Percentiles rank a stretch among this genome's conserved stretches.
phyloP scores from a whole-genome alignment of 2,329 filamentous ascomycete species.

The Fusarium domesticum region DNA sequence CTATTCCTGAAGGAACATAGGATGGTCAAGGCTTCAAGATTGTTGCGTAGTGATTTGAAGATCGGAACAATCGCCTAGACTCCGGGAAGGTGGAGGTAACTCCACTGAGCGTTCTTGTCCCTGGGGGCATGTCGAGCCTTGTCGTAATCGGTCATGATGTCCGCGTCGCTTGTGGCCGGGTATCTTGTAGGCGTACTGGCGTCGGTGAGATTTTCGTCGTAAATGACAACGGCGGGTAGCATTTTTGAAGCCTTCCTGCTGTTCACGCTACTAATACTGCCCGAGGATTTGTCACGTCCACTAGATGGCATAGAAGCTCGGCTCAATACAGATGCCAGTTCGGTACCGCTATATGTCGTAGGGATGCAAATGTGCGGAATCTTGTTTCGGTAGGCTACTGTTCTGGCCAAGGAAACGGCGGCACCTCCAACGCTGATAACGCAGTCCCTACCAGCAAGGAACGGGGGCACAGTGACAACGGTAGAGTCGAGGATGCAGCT shows the following conservation, averaged over 20 bases:
- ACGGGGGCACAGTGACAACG: conserved; percentile 18
- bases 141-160: conserved; percentile 17
- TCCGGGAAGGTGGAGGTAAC: conserved; percentile 37
- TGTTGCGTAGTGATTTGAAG: not conserved
- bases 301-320: not conserved
- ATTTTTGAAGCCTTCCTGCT: conserved; percentile 2
- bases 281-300: not conserved
- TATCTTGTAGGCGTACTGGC: conserved; percentile 27
- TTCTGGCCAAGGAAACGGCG: conserved; percentile 58
- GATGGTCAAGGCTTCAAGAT: not conserved
- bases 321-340: conserved; percentile 46
- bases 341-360: conserved; percentile 58
- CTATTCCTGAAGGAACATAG: conserved; percentile 11
- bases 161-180: conserved; percentile 27
- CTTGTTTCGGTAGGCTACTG: conserved; percentile 50
- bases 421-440: conserved; percentile 61
- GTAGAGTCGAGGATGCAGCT: conserved; percentile 35
- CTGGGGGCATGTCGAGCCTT: conserved; percentile 11
- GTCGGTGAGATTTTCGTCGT: conserved; percentile 37
- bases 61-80: conserved; percentile 25
- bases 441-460: conserved; percentile 46
- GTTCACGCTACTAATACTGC: not conserved
- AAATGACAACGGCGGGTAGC: conserved; percentile 36
- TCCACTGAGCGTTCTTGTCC: conserved; percentile 34
- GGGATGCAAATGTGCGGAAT: conserved; percentile 58